Evolutionary conservation across 169 alveolate species (phyloP).

Genomic region (Cryptosporidium felis): DNA sequence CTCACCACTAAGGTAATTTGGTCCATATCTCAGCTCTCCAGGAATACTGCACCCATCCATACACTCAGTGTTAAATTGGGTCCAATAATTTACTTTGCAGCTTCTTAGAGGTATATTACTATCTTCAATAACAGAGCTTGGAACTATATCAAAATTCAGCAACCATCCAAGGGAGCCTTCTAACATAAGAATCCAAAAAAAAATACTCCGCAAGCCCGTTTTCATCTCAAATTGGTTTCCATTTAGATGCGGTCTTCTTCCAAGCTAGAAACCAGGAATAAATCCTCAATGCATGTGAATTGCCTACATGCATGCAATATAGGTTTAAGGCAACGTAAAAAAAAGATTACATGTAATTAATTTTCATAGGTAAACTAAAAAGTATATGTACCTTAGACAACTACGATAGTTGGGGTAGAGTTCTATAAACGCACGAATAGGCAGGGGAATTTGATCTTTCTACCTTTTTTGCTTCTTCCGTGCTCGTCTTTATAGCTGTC

Average conservation of each 20-base stretch:
- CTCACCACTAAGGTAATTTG: conserved; percentile 22
- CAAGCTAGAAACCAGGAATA: background rate
- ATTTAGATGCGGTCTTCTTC: too few relatives aligned
- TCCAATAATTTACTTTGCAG: conserved; percentile 56
- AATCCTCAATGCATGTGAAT: background rate
- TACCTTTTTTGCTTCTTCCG: conserved; percentile 76
- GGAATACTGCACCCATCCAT: conserved; percentile 50
- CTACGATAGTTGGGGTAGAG: background rate
- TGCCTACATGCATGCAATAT: conserved; percentile 45
- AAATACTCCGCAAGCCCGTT: background rate
- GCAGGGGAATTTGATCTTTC: conserved; percentile 72
- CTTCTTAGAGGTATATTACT: background rate
- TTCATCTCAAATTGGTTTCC: background rate
- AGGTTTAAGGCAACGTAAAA: background rate
- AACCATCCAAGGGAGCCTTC: conserved; percentile 5
- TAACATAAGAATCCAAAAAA: background rate
- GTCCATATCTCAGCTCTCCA: conserved; percentile 64
- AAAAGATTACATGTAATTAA: background rate
- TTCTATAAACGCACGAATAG: conserved; percentile 72
- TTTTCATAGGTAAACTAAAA: background rate
- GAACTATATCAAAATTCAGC: conserved; percentile 56
- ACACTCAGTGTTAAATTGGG: conserved; percentile 27
- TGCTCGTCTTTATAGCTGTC: conserved; percentile 71
- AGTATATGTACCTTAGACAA: background rate
- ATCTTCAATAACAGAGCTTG: conserved; percentile 9